These are phyloP conservation scores for Kodamaea leandrae DNA, from an alignment of 805 yeast species.

Conservation along the genomic window DNA sequence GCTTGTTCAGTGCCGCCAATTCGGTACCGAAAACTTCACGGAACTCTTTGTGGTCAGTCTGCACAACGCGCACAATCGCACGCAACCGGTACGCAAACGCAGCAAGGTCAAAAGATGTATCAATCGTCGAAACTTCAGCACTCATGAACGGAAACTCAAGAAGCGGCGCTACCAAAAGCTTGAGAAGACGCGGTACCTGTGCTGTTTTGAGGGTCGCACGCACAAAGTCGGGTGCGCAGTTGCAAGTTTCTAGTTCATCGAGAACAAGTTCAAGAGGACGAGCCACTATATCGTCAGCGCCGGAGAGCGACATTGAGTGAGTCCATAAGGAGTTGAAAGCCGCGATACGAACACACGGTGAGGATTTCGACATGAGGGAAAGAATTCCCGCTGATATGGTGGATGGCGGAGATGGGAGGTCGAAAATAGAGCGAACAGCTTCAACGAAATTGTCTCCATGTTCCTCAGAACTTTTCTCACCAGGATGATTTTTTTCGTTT, in stretches of 20 bases:
- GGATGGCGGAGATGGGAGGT: constrained; percentile 50
- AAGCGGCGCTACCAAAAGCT: constrained; percentile 55
- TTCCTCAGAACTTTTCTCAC: not conserved
- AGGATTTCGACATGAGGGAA: constrained; percentile 45
- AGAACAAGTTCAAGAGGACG: constrained; percentile 66
- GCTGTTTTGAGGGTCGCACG: constrained; percentile 47
- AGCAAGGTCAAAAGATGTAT: constrained; percentile 56
- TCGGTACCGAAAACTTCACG: constrained; percentile 55
- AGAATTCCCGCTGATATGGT: constrained; percentile 66
- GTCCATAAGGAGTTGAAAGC: constrained; percentile 73
- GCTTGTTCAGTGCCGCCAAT: constrained; percentile 49
- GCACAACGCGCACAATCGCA: constrained; percentile 51
- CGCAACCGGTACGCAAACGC: constrained; percentile 61
- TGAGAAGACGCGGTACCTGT: constrained; percentile 58
- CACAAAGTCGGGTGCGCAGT: constrained; percentile 50
- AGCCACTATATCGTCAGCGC: constrained; percentile 47
- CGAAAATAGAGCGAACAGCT: constrained; percentile 62
- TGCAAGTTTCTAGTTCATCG: constrained; percentile 54
- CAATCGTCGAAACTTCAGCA: constrained; percentile 22
- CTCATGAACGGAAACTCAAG: constrained; percentile 39
- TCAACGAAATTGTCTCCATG: constrained; percentile 41
- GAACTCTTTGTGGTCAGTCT: constrained; percentile 41
- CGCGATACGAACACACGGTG: constrained; percentile 37
- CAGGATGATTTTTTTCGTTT: not conserved
- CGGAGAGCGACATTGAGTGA: constrained; percentile 55